Conservation (phyloP, 345 rosid species). For the Pistacia atlantica region DNA sequence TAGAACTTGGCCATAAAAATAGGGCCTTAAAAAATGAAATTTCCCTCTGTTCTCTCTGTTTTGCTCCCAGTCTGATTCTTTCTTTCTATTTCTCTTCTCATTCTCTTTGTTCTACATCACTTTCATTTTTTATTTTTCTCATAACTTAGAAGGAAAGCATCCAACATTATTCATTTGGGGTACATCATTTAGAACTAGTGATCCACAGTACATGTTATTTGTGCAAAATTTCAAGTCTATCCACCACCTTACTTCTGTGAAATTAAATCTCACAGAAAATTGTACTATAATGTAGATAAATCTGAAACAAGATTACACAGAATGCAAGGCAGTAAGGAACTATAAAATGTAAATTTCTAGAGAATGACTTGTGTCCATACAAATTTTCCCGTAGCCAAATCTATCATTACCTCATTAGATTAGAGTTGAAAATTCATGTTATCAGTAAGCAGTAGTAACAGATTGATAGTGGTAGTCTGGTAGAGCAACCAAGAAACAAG, state of each 20-base stretch:
- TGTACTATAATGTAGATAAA: background rate
- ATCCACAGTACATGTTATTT: background rate
- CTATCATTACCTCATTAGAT: background rate
- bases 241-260: background rate
- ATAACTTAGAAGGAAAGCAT: background rate
- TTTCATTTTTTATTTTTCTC: background rate
- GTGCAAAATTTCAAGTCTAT: background rate
- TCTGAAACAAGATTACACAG: background rate
- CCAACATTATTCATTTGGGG: background rate
- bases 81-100: background rate
- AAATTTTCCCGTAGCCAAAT: background rate
- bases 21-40: background rate
- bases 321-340: background rate
- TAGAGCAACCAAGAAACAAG: background rate
- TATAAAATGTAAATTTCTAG: background rate
- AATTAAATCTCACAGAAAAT: background rate
- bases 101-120: background rate
- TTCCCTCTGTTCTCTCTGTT: background rate
- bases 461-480: background rate
- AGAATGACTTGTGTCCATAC: background rate
- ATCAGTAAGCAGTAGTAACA: conserved; percentile 1
- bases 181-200: background rate
- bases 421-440: background rate
- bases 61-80: background rate
- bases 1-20: too few species aligned